Base-by-base conservation (phyloP, 345 rosid genomes). In the Pistacia vera region DNA sequence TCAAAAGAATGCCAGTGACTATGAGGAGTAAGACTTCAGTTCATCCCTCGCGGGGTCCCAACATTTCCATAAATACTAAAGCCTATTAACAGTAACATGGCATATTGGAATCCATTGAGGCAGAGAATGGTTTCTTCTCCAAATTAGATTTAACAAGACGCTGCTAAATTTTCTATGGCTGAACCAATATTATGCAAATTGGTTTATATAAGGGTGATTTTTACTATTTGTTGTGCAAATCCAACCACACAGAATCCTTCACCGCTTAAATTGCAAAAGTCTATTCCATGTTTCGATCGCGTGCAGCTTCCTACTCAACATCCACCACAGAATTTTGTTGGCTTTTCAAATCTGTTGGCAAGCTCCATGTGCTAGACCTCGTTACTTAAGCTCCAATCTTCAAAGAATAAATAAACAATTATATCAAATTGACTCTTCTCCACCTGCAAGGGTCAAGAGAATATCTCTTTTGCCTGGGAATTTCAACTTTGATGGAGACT, bases 81-180 rank as follows among this genome's bases (percentile, higher is more conserved):
- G 46, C 41, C 41, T 38, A 46, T 38, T 18, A 13, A 3, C 20
- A 14, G 8, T 38, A 66, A 65, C 60, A 48, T 48, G 63, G 59
- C 10, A 61, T 61, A 75, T 70, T 78, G 84, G 84, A 80, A 78
- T 80, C 84, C 82, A 72, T 81, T 81, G 78, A 83, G 86, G 82
- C 74, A 63, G 44, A 41, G 46, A 41, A 41, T 69, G 78, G 59
- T 44, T 44, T 52, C 74, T 75, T 73, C 72, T 59, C 82, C 78
- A 41, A 38, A 20, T 63, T 54, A 41, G 49, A 41, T 14, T 57
- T 22, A 41, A 17, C 28, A 41, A 66, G 0, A 9, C 3, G 22
- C 41, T 72, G 59, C 67, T 36, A 17, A 18, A 28, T 41, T 41
- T 58, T 72, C 20, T 16, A 17, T 30, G 36, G 2, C 36, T 16